phyloP scores from a whole-genome alignment of 1,284 basidiomycete species.

The Papiliotrema nemorosa region DNA sequence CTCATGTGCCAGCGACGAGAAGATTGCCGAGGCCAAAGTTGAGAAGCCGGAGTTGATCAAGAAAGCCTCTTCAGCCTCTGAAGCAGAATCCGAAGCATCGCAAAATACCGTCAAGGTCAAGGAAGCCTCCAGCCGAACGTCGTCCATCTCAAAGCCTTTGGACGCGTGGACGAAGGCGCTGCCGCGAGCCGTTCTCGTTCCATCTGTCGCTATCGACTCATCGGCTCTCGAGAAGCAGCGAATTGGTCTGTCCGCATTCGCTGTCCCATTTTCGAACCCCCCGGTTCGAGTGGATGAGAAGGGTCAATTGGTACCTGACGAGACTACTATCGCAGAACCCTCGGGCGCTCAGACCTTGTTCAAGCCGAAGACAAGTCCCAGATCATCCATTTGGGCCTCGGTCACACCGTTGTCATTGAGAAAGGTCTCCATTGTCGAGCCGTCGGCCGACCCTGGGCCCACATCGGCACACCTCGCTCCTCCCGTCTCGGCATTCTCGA shows the following conservation, averaged over 20 bases:
- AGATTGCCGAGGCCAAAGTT: neutral
- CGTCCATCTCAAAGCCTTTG: neutral
- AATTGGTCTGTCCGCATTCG: constrained; percentile 21
- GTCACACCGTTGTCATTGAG: constrained; percentile 23
- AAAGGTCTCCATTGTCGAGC: constrained; percentile 14
- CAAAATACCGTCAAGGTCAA: neutral
- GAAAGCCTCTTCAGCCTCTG: too few species aligned
- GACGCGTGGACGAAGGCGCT: constrained; percentile 2
- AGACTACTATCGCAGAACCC: neutral
- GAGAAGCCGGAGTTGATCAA: too few species aligned
- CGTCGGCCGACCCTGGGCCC: neutral
- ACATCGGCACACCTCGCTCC: constrained; percentile 8
- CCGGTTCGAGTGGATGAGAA: constrained; percentile 16
- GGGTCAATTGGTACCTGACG: constrained; percentile 12
- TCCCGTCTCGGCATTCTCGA: constrained; percentile 25
- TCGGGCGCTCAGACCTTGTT: neutral
- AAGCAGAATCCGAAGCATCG: too few species aligned
- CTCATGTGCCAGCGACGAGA: constrained; percentile 6
- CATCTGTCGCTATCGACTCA: constrained; percentile 13
- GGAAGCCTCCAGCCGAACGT: neutral
- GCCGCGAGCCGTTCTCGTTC: constrained; percentile 3
- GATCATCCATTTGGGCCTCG: constrained; percentile 26
- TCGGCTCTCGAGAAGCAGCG: constrained; percentile 13
- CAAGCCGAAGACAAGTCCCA: constrained; percentile 6
- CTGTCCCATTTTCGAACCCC: constrained; percentile 17